Base-by-base conservation (phyloP, 225 moss, liverwort and hornwort species). In the Pleurozium schreberi region DNA sequence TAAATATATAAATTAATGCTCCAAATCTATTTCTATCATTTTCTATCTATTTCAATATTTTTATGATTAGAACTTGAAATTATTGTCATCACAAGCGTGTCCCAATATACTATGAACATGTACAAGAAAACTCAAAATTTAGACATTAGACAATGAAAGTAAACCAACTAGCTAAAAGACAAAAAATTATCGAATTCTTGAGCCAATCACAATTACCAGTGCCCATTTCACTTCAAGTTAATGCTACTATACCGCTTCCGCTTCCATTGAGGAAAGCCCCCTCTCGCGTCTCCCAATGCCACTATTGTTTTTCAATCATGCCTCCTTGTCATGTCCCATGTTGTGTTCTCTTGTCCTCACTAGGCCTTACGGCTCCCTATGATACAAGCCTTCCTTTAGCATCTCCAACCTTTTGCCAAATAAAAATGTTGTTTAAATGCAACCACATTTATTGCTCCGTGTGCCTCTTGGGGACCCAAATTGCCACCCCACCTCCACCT, bases 1-100 rank as follows among this genome's bases (percentile, higher is more conserved):
- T n/a, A 55, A 18, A 55, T 18, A 55, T 55, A 60, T 27, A 50
- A 34, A 50, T 34, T 8, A 52, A 8, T 9, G 1, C 9, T 76
- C 52, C 8, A 21, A 52, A 52, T 52, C 8, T 34, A 52, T 34
- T 22, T 76, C 3, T 5, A 7, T 14, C 22, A 21, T 34, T n/a
- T n/a, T n/a, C n/a, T n/a, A n/a, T n/a, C n/a, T n/a, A n/a, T n/a
- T 52, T 22, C 8, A 14, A 3, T 0, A 0, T 5, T 38, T n/a
- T 38, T 14, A 9, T 14, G 15, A 38, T 23, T 23, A 36, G 4
- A 53, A 38, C 3, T 38, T 25, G 6, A 53, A 53, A 25, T 38
- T 6, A 38, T 3, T 34, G 8, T 34, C 10, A 30, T 4, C 0
- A 0, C 0, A 76, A 76, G 3, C 5, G 0, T 4, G 3, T 12